Percentiles rank a stretch among this genome's conserved stretches.
Evolutionary conservation across 208 protist species (phyloP).

Genomic region (Vickermania spadyakhi): DNA sequence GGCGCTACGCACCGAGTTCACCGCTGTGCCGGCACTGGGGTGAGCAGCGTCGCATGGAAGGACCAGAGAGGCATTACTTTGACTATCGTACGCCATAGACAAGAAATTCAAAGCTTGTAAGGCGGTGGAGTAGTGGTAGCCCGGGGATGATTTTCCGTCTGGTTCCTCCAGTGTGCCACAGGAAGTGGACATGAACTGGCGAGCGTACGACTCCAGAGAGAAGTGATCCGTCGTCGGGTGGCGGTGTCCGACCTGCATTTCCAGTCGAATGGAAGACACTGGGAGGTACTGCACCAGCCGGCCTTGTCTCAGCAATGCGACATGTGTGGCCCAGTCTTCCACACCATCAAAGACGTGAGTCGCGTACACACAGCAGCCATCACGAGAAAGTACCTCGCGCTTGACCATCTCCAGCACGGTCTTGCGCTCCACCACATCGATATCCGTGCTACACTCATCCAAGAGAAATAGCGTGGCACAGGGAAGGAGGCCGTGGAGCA

Average conservation of each 20-base stretch:
- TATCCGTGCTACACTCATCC: conserved; percentile 84
- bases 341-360: conserved; percentile 80
- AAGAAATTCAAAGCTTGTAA: too few species aligned
- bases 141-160: not conserved
- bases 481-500: conserved; percentile 55
- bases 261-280: conserved; percentile 21
- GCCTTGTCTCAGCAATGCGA: conserved; percentile 44
- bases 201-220: conserved; percentile 39
- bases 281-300: conserved; percentile 21
- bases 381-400: conserved; percentile 23
- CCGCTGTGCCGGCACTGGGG: not conserved
- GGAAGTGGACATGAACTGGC: conserved; percentile 21
- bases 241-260: not conserved
- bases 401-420: conserved; percentile 50
- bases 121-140: not conserved
- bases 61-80: not conserved
- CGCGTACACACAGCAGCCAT: conserved; percentile 63
- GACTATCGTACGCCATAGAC: not conserved
- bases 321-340: conserved; percentile 69
- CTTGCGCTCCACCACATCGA: conserved; percentile 62
- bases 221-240: not conserved
- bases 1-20: not conserved
- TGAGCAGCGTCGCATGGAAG: not conserved
- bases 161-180: too few species aligned
- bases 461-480: conserved; percentile 42